Base-by-base conservation (phyloP, 192 early-diverging fungal genomes). In the Fimicolochytrium jonesii region DNA sequence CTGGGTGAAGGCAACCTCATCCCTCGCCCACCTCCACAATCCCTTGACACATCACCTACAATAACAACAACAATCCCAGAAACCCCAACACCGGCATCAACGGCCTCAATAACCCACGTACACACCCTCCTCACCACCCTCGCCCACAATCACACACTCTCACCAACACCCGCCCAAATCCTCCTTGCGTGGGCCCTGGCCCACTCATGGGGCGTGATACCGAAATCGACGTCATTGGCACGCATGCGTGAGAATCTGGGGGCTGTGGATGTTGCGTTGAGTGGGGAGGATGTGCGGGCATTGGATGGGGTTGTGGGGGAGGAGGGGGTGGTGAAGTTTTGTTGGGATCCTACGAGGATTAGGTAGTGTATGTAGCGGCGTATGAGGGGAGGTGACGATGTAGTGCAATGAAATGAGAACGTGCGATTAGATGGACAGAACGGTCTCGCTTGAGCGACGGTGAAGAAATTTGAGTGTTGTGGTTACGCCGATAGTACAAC, bases 231-330 rank as follows among this genome's bases (percentile, higher is more conserved):
- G 42, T 52, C 13, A 20, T 25, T 17, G 33, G 53, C 6, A 4
- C 23, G 78, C 10, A 17, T 80, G 41, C 23, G 23, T 20, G 78
- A 77, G 51, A 80, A 80, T 53, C 44, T 77, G 48, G 39, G 64
- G 11, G 44, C 66, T 13, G 18, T 43, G 0, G 28, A 50, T 6
- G 17, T 74, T 36, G 33, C 30, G 30, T 46, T 66, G 33, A 31
- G 32, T n/a, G 3, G 17, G 11, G 17, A 66, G 54, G 67, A 70
- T 15, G 23, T 78, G 35, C 36, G 45, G 1, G 18, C 26, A 3
- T 30, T 78, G 41, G 58, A 70, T 66, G 25, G 30, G 1, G 22
- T 55, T 0, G 44, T 37, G 29, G 46, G 45, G 17, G n/a, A 23
- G 11, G 25, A 36, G n/a, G 29, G n/a, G 22, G 28, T 6, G 10